phyloP scores from a whole-genome alignment of 202 grass and related monocot species.

The Carex sylvatica region DNA sequence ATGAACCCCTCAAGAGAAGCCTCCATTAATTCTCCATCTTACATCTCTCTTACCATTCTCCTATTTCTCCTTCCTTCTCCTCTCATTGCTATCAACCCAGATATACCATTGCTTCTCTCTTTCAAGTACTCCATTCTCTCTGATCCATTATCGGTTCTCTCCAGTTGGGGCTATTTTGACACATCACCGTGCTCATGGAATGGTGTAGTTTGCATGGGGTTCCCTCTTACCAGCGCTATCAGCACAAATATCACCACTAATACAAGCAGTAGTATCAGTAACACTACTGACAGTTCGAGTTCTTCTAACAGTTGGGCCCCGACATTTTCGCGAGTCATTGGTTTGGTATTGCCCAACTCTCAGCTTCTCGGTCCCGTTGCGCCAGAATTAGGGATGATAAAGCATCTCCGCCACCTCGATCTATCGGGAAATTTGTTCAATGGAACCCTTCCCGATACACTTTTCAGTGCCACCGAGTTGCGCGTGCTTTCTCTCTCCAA shows the following conservation, averaged over 20 bases:
- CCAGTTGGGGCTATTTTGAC: slow-evolving; percentile 64
- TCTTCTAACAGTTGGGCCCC: slow-evolving; percentile 2
- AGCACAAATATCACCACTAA: not conserved
- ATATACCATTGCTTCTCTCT: slow-evolving; percentile 58
- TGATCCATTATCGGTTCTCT: slow-evolving; percentile 61
- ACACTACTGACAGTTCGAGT: not conserved
- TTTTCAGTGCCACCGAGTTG: slow-evolving; percentile 62
- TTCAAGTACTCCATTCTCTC: slow-evolving; percentile 72
- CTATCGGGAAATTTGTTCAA: slow-evolving; percentile 87
- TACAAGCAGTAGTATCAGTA: not conserved
- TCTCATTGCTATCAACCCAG: slow-evolving; percentile 49
- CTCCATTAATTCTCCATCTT: slow-evolving; percentile 8
- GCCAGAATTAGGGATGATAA: slow-evolving; percentile 50
- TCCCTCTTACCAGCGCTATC: slow-evolving; percentile 14
- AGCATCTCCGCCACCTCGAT: slow-evolving; percentile 83
- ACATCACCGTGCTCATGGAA: slow-evolving; percentile 77
- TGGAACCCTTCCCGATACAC: slow-evolving; percentile 44
- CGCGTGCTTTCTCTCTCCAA: slow-evolving; percentile 68
- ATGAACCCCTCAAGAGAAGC: slow-evolving; percentile 26
- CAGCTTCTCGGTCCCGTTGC: slow-evolving; percentile 62
- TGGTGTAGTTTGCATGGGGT: slow-evolving; percentile 61
- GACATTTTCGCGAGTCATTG: slow-evolving; percentile 46
- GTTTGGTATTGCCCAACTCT: slow-evolving; percentile 65
- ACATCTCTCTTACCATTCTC: slow-evolving; percentile 7
- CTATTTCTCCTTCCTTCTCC: slow-evolving; percentile 27